Conservation (phyloP, 371 early-diverging fungal species). For the Globomyces sp. region DNA sequence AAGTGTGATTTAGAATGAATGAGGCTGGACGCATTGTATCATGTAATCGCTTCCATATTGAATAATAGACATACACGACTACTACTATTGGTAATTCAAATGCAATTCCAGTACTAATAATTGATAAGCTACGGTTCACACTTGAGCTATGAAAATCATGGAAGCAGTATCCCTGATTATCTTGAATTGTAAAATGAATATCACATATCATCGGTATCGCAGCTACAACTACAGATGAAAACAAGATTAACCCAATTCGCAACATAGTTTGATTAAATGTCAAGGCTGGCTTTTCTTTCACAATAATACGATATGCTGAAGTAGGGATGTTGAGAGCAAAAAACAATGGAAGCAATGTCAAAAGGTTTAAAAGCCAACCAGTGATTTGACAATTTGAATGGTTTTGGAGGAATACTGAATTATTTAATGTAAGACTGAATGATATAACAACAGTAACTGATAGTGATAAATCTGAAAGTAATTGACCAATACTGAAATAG, state of each 20-base stretch:
- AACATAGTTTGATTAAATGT: background rate
- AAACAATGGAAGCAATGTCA: conserved; percentile 7
- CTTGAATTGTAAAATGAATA: background rate
- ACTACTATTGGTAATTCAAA: background rate
- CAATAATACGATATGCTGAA: conserved; percentile 2
- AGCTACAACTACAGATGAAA: background rate
- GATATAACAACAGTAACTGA: background rate
- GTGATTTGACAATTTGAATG: conserved; percentile 2
- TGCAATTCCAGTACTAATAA: background rate
- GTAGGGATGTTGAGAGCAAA: background rate
- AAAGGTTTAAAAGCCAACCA: conserved; percentile 17
- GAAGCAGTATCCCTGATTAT: conserved; percentile 6
- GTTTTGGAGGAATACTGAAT: background rate
- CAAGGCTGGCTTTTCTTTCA: background rate
- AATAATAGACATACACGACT: background rate
- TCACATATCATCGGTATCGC: too few relatives aligned
- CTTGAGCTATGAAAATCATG: background rate
- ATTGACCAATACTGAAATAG: conserved; percentile 8
- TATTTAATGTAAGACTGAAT: background rate
- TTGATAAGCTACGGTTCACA: conserved; percentile 1
- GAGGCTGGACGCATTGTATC: background rate
- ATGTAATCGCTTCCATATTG: conserved; percentile 3
- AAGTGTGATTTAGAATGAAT: background rate
- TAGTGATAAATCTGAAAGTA: conserved; percentile 3
- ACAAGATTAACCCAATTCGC: background rate